Evolutionary conservation across 495 filamentous ascomycete species (phyloP).

Genomic region (Penicillium parvum): DNA sequence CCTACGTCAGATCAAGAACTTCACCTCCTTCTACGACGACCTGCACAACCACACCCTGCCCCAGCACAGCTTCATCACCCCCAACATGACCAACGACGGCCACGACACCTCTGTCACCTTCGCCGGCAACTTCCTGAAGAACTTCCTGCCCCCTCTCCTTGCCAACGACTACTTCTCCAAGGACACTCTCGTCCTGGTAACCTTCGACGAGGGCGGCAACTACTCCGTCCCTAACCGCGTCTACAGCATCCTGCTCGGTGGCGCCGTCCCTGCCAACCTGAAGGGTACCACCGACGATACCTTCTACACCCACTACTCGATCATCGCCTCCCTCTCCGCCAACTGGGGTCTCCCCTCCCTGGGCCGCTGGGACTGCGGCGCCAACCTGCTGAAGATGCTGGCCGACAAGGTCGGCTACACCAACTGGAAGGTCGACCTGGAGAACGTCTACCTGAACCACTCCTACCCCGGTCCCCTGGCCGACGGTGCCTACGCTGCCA

Average conservation of each 20-base stretch:
- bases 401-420: constrained; percentile 54
- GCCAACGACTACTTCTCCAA: constrained; percentile 62
- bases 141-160: constrained; percentile 60
- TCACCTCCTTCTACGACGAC: constrained; percentile 59
- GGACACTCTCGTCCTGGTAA: constrained; percentile 62
- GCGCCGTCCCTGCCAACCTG: constrained; percentile 52
- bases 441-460: constrained; percentile 40
- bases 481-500: constrained; percentile 28
- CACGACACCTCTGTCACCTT: constrained; percentile 64
- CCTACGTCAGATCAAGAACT: constrained; percentile 61
- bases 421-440: constrained; percentile 46
- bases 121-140: constrained; percentile 53
- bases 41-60: constrained; percentile 54
- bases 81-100: constrained; percentile 72
- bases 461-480: constrained; percentile 48
- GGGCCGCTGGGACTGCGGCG: constrained; percentile 67
- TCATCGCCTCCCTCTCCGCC: constrained; percentile 57
- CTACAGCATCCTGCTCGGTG: constrained; percentile 61
- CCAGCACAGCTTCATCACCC: constrained; percentile 72
- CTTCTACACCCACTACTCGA: constrained; percentile 71
- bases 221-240: constrained; percentile 55
- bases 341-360: constrained; percentile 69
- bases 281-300: constrained; percentile 58
- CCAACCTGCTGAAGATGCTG: constrained; percentile 62
- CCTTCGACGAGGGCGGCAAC: constrained; percentile 62